A percentile compares a stretch with the other conserved stretches of the same genome.
Conservation (phyloP, 2,329 filamentous ascomycete species). For the Fusarium aywerte region DNA sequence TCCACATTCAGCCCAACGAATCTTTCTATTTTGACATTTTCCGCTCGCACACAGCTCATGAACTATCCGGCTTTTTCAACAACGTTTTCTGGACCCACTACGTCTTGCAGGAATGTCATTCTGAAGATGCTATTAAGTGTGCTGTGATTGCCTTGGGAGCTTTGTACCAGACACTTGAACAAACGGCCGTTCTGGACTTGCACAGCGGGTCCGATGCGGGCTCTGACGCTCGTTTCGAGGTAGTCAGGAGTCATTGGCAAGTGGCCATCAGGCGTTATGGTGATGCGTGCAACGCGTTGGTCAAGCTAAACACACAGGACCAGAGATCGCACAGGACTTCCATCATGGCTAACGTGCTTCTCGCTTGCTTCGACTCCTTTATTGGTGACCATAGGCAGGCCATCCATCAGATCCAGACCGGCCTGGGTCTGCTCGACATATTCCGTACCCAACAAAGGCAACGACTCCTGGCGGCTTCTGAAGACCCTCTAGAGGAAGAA, state of each 20-base stretch:
- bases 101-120: conserved; percentile 72
- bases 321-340: conserved; percentile 61
- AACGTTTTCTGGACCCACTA: conserved; percentile 72
- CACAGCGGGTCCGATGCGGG: conserved; percentile 44
- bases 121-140: conserved; percentile 69
- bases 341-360: conserved; percentile 72
- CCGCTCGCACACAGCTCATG: conserved; percentile 67
- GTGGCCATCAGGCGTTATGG: conserved; percentile 70
- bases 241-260: conserved; percentile 64
- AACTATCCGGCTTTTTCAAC: conserved; percentile 75
- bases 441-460: conserved; percentile 59
- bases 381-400: conserved; percentile 71
- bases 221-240: conserved; percentile 42
- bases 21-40: conserved; percentile 72
- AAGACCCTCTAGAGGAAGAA: conserved; percentile 66
- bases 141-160: conserved; percentile 74
- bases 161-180: conserved; percentile 73
- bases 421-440: conserved; percentile 65
- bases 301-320: conserved; percentile 57
- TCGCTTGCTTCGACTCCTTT: conserved; percentile 76
- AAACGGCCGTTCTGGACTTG: conserved; percentile 61
- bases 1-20: conserved; percentile 64
- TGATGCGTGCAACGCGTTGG: conserved; percentile 63
- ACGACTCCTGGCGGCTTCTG: conserved; percentile 42
- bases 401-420: conserved; percentile 69